Conservation (phyloP, 2,329 filamentous ascomycete species). For the Teratosphaeriaceae sp. region DNA sequence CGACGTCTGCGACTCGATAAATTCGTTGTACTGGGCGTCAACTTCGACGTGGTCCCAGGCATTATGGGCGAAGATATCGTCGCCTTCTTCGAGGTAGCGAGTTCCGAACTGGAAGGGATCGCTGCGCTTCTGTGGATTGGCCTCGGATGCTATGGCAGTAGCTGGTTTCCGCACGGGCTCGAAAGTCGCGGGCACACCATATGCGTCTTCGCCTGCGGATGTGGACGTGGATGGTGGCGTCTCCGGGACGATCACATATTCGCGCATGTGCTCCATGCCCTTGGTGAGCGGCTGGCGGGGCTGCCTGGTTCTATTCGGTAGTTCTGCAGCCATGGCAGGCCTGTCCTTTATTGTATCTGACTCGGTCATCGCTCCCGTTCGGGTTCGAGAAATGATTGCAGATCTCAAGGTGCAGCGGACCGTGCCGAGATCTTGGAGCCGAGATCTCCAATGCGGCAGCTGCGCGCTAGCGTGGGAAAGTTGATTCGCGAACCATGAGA, state of each 20-base stretch:
- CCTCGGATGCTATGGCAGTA: conserved; percentile 63
- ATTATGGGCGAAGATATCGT: conserved; percentile 95
- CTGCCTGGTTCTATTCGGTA: conserved; percentile 19
- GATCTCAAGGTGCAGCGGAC: neutral
- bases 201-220: conserved; percentile 33
- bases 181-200: conserved; percentile 43
- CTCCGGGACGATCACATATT: conserved; percentile 38
- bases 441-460: no score
- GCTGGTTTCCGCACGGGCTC: conserved; percentile 40
- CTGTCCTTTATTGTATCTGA: neutral
- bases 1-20: conserved; percentile 75
- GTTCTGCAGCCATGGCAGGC: neutral
- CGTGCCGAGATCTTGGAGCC: neutral
- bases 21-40: conserved; percentile 80
- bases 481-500: neutral
- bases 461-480: no score
- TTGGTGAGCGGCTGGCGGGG: conserved; percentile 42
- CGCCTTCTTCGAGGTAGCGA: conserved; percentile 72
- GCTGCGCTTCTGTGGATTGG: conserved; percentile 73
- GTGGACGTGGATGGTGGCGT: conserved; percentile 20
- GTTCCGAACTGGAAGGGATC: conserved; percentile 97
- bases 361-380: no score
- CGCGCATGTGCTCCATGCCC: conserved; percentile 48
- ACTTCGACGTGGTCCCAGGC: conserved; percentile 98
- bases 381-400: no score